Percentiles rank a stretch among this genome's conserved stretches.
Evolutionary conservation across 352 stramenopile genomes (phyloP).

Genomic region (Pythium rishiriense): DNA sequence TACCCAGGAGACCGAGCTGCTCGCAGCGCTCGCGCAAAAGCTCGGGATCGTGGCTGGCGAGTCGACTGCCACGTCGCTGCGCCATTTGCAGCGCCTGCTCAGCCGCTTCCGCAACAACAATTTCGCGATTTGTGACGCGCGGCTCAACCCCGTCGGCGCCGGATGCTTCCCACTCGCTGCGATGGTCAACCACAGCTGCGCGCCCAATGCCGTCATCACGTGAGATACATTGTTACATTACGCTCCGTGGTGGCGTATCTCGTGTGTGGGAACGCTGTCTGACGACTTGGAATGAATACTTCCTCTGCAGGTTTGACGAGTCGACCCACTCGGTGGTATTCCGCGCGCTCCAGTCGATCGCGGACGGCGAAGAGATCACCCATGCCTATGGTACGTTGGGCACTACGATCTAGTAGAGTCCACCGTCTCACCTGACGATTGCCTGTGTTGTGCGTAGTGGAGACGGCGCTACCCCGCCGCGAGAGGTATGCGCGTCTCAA

Average conservation of each 20-base stretch:
- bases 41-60: slow-evolving; percentile 49
- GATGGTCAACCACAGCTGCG: slow-evolving; percentile 82
- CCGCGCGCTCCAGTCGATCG: slow-evolving; percentile 52
- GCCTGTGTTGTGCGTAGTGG: slow-evolving; percentile 34
- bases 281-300: neutral
- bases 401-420: neutral
- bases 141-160: slow-evolving; percentile 50
- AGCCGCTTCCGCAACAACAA: slow-evolving; percentile 81
- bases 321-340: slow-evolving; percentile 50
- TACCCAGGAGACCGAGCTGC: slow-evolving; percentile 47
- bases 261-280: too few species aligned
- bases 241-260: too few species aligned
- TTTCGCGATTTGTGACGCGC: slow-evolving; percentile 70
- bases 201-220: slow-evolving; percentile 67
- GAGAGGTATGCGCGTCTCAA: slow-evolving; percentile 47
- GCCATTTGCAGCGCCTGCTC: slow-evolving; percentile 53
- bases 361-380: slow-evolving; percentile 52
- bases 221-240: too few species aligned
- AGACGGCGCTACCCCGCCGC: slow-evolving; percentile 48
- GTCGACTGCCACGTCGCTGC: neutral
- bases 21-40: slow-evolving; percentile 50
- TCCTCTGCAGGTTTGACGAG: slow-evolving; percentile 38
- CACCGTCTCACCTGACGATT: neutral
- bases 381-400: slow-evolving; percentile 57
- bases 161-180: slow-evolving; percentile 66